Conservation (phyloP, 2,329 filamentous ascomycete genomes). For the Tothia fuscella region DNA sequence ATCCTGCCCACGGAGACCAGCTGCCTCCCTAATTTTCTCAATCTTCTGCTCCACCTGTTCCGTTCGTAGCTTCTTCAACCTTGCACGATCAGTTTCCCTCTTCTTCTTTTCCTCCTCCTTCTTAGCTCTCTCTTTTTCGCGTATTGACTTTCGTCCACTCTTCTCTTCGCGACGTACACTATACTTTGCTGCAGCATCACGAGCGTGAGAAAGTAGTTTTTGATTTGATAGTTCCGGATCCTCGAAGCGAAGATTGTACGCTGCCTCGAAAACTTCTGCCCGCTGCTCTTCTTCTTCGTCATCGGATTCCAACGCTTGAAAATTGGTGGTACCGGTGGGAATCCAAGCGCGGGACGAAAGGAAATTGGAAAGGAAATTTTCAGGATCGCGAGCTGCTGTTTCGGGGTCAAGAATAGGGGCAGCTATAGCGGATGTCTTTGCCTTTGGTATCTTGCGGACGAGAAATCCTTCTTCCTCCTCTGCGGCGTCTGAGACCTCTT, state of each 20-base stretch:
- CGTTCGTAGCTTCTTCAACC: slow-evolving; percentile 75
- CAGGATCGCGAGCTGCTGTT: slow-evolving; percentile 76
- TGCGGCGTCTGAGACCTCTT: slow-evolving; percentile 34
- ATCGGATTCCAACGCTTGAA: slow-evolving; percentile 82
- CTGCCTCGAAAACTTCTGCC: slow-evolving; percentile 80
- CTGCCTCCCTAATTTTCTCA: slow-evolving; percentile 76
- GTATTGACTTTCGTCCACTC: slow-evolving; percentile 61
- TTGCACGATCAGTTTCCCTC: slow-evolving; percentile 67
- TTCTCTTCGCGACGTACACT: slow-evolving; percentile 78
- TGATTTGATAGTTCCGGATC: slow-evolving; percentile 82
- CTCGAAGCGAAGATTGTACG: slow-evolving; percentile 94
- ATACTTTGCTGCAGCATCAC: slow-evolving; percentile 69
- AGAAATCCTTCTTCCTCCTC: slow-evolving; percentile 60
- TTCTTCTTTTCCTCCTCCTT: slow-evolving; percentile 69
- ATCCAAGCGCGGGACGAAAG: slow-evolving; percentile 88
- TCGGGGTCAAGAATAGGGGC: slow-evolving; percentile 44
- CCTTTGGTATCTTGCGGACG: slow-evolving; percentile 48
- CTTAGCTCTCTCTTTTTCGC: slow-evolving; percentile 64
- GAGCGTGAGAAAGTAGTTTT: slow-evolving; percentile 74
- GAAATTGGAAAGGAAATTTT: slow-evolving; percentile 90
- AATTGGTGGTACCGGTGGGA: slow-evolving; percentile 51
- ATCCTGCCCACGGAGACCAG: slow-evolving; percentile 58
- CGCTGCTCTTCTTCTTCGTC: slow-evolving; percentile 63
- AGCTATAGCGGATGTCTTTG: slow-evolving; percentile 24
- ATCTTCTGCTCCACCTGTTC: slow-evolving; percentile 85